Evolutionary conservation across 169 alveolate species (phyloP).

Genomic region (Ichthyophthirius multifiliis): DNA sequence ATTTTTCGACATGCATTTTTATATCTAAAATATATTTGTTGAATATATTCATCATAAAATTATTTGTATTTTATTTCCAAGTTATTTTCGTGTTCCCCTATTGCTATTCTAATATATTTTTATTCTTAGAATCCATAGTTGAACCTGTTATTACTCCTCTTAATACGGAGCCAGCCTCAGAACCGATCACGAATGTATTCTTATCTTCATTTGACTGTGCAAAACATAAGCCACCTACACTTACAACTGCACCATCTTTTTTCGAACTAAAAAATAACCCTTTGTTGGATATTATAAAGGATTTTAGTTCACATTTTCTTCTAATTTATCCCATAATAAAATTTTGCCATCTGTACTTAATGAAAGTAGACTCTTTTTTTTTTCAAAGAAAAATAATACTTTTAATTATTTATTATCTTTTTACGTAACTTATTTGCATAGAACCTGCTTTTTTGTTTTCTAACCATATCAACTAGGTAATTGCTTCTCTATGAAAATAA

Average conservation of each 20-base stretch:
- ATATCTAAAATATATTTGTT: slow-evolving; percentile 48
- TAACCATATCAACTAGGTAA: slow-evolving; percentile 57
- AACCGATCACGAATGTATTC: slow-evolving; percentile 57
- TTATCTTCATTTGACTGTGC: slow-evolving; percentile 42
- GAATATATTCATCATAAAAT: slow-evolving; percentile 46
- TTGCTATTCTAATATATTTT: slow-evolving; percentile 14
- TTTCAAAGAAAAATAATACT: neutral
- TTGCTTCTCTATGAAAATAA: slow-evolving; percentile 68
- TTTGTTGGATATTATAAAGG: slow-evolving; percentile 38
- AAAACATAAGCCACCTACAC: slow-evolving; percentile 60
- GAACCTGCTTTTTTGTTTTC: slow-evolving; percentile 4
- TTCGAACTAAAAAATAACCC: slow-evolving; percentile 61
- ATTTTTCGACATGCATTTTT: slow-evolving; percentile 51
- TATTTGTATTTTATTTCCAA: slow-evolving; percentile 57
- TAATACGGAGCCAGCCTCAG: slow-evolving; percentile 66
- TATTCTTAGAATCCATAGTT: slow-evolving; percentile 19
- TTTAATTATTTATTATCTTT: neutral
- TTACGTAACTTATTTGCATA: neutral
- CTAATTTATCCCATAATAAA: slow-evolving; percentile 44
- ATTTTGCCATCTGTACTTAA: slow-evolving; percentile 67
- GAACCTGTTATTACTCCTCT: slow-evolving; percentile 25
- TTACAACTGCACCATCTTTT: slow-evolving; percentile 49
- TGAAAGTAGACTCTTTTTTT: slow-evolving; percentile 4
- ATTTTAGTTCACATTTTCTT: slow-evolving; percentile 20
- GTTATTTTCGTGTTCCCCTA: slow-evolving; percentile 8